Evolutionary conservation across 192 early-diverging fungal species (phyloP), one percentile per base, ranked within the genome.

Genomic region (Phycomyces nitens): DNA sequence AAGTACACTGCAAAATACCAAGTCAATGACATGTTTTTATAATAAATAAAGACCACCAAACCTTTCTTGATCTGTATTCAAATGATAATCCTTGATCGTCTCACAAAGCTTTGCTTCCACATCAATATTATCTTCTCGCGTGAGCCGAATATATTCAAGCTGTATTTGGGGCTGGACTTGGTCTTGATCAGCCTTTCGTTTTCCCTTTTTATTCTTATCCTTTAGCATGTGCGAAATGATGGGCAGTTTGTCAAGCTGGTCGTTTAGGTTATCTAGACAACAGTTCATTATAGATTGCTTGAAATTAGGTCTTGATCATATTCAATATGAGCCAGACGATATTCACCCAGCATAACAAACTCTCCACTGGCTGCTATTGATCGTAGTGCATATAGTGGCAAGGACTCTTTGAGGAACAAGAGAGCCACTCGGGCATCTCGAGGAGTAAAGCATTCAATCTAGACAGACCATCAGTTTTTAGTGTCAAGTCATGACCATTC

Each of bases 321-420:
- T 50, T 40, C 4, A 39, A 11, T 55, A 51, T 52, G 51, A 63
- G n/a, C 7, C 2, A 34, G 2, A 34, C 2, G 7, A 7, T 5
- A 34, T 7, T 20, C 70, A 80, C 79, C 76, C 20, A 80, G 51
- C 82, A 80, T 80, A 77, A 83, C 77, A 23, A 83, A 80, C 44
- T 83, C 82, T 5, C 72, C 64, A 55, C 67, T 73, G n/a, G 69
- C 75, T 18, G 77, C 68, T 22, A 83, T 60, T 1, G 77, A 68
- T 8, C 79, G 68, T 14, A 83, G 56, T 0, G 72, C 77, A 56
- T 70, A 79, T 0, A 80, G 60, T 11, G 51, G 20, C 9, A 34
- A 42, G 0, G 29, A 23, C 11, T 57, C 58, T 16, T 43, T 29
- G 4, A 70, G 49, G 11, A 78, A 53, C 3, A 65, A 60, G 15